Percentiles rank a stretch among this genome's conserved stretches.
Evolutionary conservation across 179 eudicot genomes (phyloP).

Genomic region (Drosera spatulata): DNA sequence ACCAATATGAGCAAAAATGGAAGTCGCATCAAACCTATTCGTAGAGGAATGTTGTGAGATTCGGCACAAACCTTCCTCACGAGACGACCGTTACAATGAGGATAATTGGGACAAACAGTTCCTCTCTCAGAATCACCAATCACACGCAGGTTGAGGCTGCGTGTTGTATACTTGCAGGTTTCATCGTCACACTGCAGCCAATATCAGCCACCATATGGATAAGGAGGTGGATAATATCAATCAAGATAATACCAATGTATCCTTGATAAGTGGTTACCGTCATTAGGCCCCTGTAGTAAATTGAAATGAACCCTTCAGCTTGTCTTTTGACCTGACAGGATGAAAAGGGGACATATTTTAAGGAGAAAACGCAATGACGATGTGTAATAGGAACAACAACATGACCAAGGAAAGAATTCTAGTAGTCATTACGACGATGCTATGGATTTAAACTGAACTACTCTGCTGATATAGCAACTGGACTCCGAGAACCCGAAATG

Average conservation of each 20-base stretch:
- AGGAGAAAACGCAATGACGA: no score
- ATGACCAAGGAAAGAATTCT: no score
- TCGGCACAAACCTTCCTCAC: constrained; percentile 56
- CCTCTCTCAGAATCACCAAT: constrained; percentile 91
- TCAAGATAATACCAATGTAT: not conserved
- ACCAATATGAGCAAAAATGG: not conserved
- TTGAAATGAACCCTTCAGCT: constrained; percentile 60
- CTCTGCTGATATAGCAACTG: no score
- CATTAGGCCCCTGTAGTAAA: constrained; percentile 80
- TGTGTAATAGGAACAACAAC: no score
- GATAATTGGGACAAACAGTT: constrained; percentile 89
- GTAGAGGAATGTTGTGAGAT: not conserved
- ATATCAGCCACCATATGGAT: not conserved
- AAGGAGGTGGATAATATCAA: not conserved
- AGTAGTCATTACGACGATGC: no score
- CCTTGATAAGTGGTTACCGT: constrained; percentile 33
- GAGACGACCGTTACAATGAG: constrained; percentile 80
- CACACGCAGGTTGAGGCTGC: constrained; percentile 71
- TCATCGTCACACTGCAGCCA: constrained; percentile 84
- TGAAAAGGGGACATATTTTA: not conserved
- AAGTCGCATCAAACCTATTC: not conserved
- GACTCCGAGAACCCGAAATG: no score
- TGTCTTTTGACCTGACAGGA: constrained; percentile 66
- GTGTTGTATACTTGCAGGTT: constrained; percentile 87
- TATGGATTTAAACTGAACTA: no score